Evolutionary conservation across 1,139 yeast genomes (phyloP).

Genomic region (Kodamaea sp.): DNA sequence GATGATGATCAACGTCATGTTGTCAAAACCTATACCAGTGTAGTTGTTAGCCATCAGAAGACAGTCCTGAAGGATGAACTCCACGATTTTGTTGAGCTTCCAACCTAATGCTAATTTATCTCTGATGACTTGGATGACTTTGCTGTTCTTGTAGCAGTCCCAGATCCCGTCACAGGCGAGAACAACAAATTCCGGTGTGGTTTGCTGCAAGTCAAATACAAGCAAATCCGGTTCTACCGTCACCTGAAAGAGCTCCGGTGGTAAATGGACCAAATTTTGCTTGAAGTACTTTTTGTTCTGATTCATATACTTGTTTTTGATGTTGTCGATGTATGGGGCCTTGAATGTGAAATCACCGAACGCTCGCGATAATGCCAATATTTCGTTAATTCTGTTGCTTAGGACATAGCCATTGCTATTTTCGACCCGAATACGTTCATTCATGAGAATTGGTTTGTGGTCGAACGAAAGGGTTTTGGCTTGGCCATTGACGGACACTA

Average conservation of each 20-base stretch:
- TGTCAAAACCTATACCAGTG: slow-evolving; percentile 80
- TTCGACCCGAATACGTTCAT: slow-evolving; percentile 73
- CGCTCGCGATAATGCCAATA: slow-evolving; percentile 71
- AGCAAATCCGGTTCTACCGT: slow-evolving; percentile 73
- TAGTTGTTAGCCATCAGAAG: slow-evolving; percentile 70
- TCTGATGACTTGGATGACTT: slow-evolving; percentile 54
- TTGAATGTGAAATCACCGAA: slow-evolving; percentile 77
- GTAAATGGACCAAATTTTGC: slow-evolving; percentile 27
- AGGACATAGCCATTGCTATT: slow-evolving; percentile 74
- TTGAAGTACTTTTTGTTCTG: slow-evolving; percentile 18
- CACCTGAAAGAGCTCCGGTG: slow-evolving; percentile 51
- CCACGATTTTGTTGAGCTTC: slow-evolving; percentile 58
- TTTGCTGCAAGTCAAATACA: slow-evolving; percentile 46
- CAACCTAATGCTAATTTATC: slow-evolving; percentile 59
- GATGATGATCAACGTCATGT: slow-evolving; percentile 70
- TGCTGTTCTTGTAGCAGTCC: slow-evolving; percentile 70
- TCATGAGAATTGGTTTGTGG: slow-evolving; percentile 74
- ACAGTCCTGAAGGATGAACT: slow-evolving; percentile 62
- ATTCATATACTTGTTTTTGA: slow-evolving; percentile 31
- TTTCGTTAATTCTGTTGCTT: slow-evolving; percentile 70
- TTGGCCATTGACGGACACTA: slow-evolving; percentile 52
- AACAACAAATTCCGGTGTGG: slow-evolving; percentile 61
- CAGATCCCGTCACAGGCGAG: slow-evolving; percentile 81
- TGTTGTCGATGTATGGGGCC: slow-evolving; percentile 40
- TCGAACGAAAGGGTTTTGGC: slow-evolving; percentile 70